Evolutionary conservation across 495 filamentous ascomycete species (phyloP).

Genomic region (Podospora comata): DNA sequence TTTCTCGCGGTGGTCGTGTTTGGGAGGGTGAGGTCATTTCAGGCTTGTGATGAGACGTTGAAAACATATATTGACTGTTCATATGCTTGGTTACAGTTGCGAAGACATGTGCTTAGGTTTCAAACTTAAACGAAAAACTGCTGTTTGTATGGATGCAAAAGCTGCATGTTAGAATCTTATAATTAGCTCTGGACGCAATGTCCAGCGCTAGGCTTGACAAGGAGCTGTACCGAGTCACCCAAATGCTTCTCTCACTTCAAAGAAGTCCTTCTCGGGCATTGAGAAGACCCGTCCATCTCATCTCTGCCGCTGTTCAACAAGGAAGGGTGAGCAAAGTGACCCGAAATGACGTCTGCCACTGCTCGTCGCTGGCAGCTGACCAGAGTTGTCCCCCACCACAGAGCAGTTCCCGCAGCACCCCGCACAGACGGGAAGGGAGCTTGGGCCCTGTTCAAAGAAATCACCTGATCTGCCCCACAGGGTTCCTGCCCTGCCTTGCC

Average conservation of each 20-base stretch:
- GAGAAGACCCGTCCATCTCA: neutral
- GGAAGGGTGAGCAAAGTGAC: neutral
- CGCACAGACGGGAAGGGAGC: slow-evolving; percentile 11
- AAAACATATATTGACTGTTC: too few species aligned
- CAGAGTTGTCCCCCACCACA: neutral
- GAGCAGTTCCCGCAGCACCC: neutral
- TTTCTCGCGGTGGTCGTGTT: too few species aligned
- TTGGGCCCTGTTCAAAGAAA: slow-evolving; percentile 12
- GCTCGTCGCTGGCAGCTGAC: neutral
- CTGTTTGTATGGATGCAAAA: too few species aligned
- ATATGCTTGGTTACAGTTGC: too few species aligned
- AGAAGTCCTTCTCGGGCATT: neutral
- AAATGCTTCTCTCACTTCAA: neutral
- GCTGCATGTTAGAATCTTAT: too few species aligned
- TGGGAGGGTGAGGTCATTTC: too few species aligned
- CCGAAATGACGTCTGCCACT: neutral
- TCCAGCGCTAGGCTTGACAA: too few species aligned
- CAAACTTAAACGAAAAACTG: too few species aligned
- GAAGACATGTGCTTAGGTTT: too few species aligned
- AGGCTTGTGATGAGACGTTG: too few species aligned
- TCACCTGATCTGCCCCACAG: slow-evolving; percentile 38
- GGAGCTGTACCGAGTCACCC: too few species aligned
- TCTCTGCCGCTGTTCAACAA: neutral
- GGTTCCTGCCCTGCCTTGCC: slow-evolving; percentile 34
- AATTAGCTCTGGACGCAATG: too few species aligned